Evolutionary conservation across 163 green algal species (phyloP).

Genomic region (Trebouxiophyceae sp.): DNA sequence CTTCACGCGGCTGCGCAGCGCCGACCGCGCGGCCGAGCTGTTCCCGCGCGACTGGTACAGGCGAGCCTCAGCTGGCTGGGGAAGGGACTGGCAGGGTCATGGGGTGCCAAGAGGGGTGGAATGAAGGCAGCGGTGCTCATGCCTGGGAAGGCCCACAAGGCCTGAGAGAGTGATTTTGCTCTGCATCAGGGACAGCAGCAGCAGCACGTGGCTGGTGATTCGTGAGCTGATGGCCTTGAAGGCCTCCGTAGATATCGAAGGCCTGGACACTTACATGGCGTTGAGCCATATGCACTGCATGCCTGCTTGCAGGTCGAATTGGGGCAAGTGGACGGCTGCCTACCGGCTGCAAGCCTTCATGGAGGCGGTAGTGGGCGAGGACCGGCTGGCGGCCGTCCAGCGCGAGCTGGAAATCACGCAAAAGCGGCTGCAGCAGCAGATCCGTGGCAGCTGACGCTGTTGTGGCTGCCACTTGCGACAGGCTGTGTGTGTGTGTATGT

Average conservation of each 20-base stretch:
- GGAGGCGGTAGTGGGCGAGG: constrained; percentile 14
- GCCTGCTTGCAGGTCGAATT: constrained; percentile 13
- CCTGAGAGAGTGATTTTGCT: too few species aligned
- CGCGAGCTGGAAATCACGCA: neutral
- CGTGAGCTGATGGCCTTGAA: too few species aligned
- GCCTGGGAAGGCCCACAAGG: too few species aligned
- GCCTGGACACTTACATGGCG: neutral
- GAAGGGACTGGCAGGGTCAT: neutral
- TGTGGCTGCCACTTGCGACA: too few species aligned
- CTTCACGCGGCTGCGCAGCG: neutral
- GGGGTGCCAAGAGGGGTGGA: neutral
- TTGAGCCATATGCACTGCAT: too few species aligned
- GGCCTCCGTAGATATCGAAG: too few species aligned
- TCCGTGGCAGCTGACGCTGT: too few species aligned
- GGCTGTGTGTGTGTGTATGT: too few species aligned
- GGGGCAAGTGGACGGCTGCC: constrained; percentile 9
- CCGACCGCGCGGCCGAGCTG: constrained; percentile 2
- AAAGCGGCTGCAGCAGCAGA: too few species aligned
- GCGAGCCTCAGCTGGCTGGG: neutral
- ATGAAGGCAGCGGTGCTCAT: neutral
- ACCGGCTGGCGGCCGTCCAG: constrained; percentile 7
- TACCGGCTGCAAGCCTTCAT: constrained; percentile 20
- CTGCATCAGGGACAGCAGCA: too few species aligned
- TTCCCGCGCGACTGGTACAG: constrained; percentile 18
- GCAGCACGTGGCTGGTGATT: too few species aligned